Evolutionary conservation across 306 rosid genomes (phyloP).

Genomic region (Abrus precatorius): DNA sequence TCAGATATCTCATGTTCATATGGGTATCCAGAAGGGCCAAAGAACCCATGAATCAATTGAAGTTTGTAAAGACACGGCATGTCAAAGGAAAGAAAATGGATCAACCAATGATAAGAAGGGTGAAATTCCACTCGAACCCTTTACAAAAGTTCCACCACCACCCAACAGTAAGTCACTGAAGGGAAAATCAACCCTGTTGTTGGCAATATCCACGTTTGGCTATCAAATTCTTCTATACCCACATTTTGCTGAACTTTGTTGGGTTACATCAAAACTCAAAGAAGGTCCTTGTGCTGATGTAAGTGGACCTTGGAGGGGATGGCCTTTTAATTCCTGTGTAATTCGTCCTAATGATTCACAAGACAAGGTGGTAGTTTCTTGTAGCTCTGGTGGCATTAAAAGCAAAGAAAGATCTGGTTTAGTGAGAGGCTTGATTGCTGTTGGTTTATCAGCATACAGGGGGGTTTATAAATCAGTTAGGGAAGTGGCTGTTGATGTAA

Average conservation of each 20-base stretch:
- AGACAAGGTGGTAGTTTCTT: conserved; percentile 60
- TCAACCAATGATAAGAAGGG: conserved; percentile 43
- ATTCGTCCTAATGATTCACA: conserved; percentile 66
- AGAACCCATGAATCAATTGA: conserved; percentile 45
- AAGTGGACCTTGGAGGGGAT: conserved; percentile 97
- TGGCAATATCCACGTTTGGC: conserved; percentile 89
- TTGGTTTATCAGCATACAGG: conserved; percentile 90
- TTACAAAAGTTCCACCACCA: conserved; percentile 58
- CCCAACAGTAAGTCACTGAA: conserved; percentile 63
- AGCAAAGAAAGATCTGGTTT: conserved; percentile 71
- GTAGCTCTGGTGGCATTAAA: conserved; percentile 60
- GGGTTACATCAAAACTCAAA: conserved; percentile 93
- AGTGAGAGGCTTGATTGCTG: conserved; percentile 88
- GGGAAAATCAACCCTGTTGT: conserved; percentile 76
- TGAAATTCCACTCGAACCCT: conserved; percentile 53
- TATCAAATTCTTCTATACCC: conserved; percentile 91
- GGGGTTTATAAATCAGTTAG: conserved; percentile 82
- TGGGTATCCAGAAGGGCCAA: conserved; percentile 42
- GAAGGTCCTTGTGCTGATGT: conserved; percentile 90
- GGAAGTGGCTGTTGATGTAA: conserved; percentile 80
- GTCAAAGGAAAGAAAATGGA: conserved; percentile 50
- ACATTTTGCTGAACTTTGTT: conserved; percentile 96
- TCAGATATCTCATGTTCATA: conserved; percentile 70
- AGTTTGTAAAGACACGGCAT: conserved; percentile 44
- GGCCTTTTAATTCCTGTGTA: conserved; percentile 98